Percentiles rank a stretch among this genome's conserved stretches.
phyloP scores from a whole-genome alignment of 371 early-diverging fungal genomes.

The Lichtheimia ramosa region DNA sequence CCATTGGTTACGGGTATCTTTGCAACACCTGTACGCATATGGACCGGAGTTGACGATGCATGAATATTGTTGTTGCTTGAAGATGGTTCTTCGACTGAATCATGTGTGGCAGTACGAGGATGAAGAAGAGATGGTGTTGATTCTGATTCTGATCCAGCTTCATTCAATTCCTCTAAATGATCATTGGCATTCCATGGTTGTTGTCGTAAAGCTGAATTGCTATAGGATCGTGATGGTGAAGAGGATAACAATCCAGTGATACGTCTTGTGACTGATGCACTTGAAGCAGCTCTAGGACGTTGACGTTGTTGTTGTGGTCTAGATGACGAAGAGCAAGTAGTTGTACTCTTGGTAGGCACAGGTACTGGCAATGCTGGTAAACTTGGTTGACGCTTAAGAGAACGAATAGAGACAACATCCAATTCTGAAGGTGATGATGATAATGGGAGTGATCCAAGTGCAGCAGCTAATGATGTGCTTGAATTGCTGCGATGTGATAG shows the following conservation, averaged over 20 bases:
- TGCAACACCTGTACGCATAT: neutral
- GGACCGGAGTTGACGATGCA: too few relatives aligned
- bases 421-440: neutral
- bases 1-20: neutral
- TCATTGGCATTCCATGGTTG: conserved; percentile 8
- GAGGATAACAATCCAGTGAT: conserved; percentile 16
- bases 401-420: conserved; percentile 12
- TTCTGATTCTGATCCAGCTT: neutral
- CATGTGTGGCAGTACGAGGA: neutral
- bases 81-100: neutral
- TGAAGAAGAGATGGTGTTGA: neutral
- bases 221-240: conserved; percentile 14
- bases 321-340: conserved; percentile 4
- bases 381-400: conserved; percentile 16
- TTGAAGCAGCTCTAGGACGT: conserved; percentile 20
- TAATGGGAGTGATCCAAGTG: conserved; percentile 1
- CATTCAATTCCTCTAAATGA: neutral
- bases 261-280: conserved; percentile 19
- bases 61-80: neutral
- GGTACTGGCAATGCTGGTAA: conserved; percentile 17
- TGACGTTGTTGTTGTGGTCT: conserved; percentile 5
- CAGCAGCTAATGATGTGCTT: conserved; percentile 8
- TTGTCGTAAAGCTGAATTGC: conserved; percentile 17
- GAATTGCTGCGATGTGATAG: conserved; percentile 15
- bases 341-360: neutral